Evolutionary conservation across 441 rosid species (phyloP).

Genomic region (Gossypium schwendimanii): DNA sequence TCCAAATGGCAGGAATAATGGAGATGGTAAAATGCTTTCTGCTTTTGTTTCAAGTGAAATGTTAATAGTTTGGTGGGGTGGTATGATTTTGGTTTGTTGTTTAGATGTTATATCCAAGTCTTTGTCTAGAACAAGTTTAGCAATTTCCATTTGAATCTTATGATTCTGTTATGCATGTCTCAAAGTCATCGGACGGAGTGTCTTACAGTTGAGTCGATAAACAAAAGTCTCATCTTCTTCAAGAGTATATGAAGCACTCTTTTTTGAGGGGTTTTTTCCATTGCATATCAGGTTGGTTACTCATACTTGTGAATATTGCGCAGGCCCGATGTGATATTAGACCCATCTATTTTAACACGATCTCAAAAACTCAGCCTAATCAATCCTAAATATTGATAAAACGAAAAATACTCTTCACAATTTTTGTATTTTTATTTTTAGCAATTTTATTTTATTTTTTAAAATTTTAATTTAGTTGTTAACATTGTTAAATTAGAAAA

Average conservation of each 20-base stretch:
- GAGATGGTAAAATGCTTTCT: background rate
- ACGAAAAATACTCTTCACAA: too few species aligned
- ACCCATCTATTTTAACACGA: too few species aligned
- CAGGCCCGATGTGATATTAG: too few species aligned
- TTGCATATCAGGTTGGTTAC: background rate
- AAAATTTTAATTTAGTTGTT: too few species aligned
- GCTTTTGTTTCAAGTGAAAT: slow-evolving; percentile 24
- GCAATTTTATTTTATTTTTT: too few species aligned
- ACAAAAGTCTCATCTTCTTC: background rate
- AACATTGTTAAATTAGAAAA: too few species aligned
- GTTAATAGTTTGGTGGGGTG: slow-evolving; percentile 29
- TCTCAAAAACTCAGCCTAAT: too few species aligned
- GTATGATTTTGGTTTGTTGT: slow-evolving; percentile 30
- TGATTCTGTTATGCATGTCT: slow-evolving; percentile 19
- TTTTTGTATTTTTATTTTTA: too few species aligned
- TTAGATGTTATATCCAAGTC: slow-evolving; percentile 19
- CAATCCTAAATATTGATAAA: too few species aligned
- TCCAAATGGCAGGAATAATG: background rate
- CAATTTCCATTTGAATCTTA: slow-evolving; percentile 19
- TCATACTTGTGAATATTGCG: too few species aligned
- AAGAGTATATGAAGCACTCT: background rate
- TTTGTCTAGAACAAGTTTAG: slow-evolving; percentile 16
- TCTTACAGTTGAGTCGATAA: background rate
- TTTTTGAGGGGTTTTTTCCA: background rate
- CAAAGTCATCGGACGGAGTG: background rate